A percentile compares a stretch with the other conserved stretches of the same genome.
These are phyloP conservation scores for Leucoagaricus sp. DNA, from an alignment of 1,284 basidiomycete species.

Conservation along the genomic window DNA sequence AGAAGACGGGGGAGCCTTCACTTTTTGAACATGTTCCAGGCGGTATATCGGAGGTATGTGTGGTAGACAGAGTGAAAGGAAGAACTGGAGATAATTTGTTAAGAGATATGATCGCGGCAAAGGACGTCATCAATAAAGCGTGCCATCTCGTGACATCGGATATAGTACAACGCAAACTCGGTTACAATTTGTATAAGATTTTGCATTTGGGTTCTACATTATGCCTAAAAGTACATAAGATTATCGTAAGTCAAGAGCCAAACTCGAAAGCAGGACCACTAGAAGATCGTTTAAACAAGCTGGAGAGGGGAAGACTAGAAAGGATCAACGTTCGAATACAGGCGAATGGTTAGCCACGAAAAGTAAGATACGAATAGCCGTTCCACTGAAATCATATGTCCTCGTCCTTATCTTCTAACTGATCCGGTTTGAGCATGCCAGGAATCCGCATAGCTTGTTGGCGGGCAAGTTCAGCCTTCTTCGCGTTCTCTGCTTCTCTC, in stretches of 20 bases:
- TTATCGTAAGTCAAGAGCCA: conserved; percentile 18
- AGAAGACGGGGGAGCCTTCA: conserved; percentile 28
- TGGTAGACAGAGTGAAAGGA: background rate
- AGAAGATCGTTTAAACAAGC: conserved; percentile 15
- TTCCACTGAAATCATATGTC: conserved; percentile 56
- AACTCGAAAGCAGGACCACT: conserved; percentile 11
- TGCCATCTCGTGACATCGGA: conserved; percentile 10
- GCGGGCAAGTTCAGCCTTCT: conserved; percentile 75
- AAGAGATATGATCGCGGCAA: conserved; percentile 10
- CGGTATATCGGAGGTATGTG: background rate
- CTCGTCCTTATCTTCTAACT: conserved; percentile 90
- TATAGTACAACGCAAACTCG: background rate
- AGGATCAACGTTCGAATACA: conserved; percentile 15
- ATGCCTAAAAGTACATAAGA: conserved; percentile 25
- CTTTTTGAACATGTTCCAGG: conserved; percentile 62
- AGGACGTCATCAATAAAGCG: background rate
- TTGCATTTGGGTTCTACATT: conserved; percentile 21
- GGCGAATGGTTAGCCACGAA: conserved; percentile 4
- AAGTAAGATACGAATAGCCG: conserved; percentile 15
- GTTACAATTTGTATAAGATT: background rate
- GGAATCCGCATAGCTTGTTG: conserved; percentile 92
- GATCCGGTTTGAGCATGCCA: conserved; percentile 97
- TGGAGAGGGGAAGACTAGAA: conserved; percentile 3
- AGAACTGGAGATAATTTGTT: conserved; percentile 7
- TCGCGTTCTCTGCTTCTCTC: conserved; percentile 84